phyloP scores from a whole-genome alignment of 1,284 basidiomycete genomes.

The Wallemia hederae region DNA sequence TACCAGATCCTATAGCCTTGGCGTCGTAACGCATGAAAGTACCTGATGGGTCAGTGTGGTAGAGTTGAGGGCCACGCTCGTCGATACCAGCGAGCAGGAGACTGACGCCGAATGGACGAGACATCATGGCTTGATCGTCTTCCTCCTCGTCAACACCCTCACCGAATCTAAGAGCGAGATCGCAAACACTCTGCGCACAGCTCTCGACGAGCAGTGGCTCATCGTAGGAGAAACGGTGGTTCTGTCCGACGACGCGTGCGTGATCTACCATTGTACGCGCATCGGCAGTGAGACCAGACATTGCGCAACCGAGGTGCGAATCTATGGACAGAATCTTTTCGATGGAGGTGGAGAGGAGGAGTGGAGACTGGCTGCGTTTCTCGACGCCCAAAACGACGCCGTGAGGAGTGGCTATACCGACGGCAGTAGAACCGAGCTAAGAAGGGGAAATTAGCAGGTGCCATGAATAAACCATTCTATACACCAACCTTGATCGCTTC shows the following conservation, averaged over 20 bases:
- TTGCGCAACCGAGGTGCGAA: constrained; percentile 78
- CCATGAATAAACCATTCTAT: no score
- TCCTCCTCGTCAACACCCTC: constrained; percentile 56
- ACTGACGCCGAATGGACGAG: constrained; percentile 91
- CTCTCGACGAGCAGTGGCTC: constrained; percentile 91
- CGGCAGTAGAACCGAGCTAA: constrained; percentile 63
- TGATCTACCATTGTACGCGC: constrained; percentile 99
- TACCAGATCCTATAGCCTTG: constrained; percentile 93
- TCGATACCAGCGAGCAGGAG: constrained; percentile 89
- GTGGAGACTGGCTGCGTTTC: constrained; percentile 89
- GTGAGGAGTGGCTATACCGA: constrained; percentile 25
- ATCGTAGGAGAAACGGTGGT: constrained; percentile 90
- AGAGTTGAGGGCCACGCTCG: constrained; percentile 86
- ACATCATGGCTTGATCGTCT: constrained; percentile 96
- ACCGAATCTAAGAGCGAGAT: constrained; percentile 85
- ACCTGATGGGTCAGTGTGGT: constrained; percentile 96
- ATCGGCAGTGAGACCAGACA: constrained; percentile 93
- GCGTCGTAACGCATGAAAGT: constrained; percentile 92
- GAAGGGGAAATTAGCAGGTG: background rate
- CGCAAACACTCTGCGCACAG: constrained; percentile 89
- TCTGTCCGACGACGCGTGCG: constrained; percentile 84
- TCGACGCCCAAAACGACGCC: constrained; percentile 89
- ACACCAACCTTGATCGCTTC: constrained; percentile 68
- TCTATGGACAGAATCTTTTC: constrained; percentile 99
- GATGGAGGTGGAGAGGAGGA: constrained; percentile 81